Evolutionary conservation across 83 land plant genomes (phyloP), one percentile per base, ranked within the genome.

Genomic region (Picea abies): DNA sequence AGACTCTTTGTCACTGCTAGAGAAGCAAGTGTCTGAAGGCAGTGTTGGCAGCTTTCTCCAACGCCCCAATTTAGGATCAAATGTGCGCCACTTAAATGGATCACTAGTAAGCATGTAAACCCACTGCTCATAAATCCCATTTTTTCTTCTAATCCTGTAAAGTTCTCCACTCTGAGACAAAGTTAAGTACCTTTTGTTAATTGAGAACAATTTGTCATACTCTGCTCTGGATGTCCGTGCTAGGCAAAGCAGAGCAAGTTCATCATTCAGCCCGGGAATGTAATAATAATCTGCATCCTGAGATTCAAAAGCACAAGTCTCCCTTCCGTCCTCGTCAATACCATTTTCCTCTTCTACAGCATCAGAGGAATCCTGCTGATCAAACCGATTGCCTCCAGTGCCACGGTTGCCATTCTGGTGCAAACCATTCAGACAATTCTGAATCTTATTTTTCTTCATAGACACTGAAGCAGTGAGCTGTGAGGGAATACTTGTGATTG

Each of bases 231-330:
- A 87, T 25, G 82, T 49, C 82, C 85, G 75, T 20, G 87, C 92
- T 23, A 87, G 39, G 78, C 84, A 83, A 52, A 85, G 65, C 78
- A 47, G 52, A 76, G 88, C 89, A 19, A 90, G 47, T 35, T 90
- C 91, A 68, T 89, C 83, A 64, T 76, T 85, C 17, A 89, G 82
- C 3, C 41, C 56, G 37, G 87, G 86, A 29, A 72, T 19, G 67
- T 60, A 78, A 5, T 66, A 81, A 35, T 86, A 84, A 89, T 89
- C 88, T 86, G 88, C 88, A 86, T 86, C 91, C 88, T 89, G 91
- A 89, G 90, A 76, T 82, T 82, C 81, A 76, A 35, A 5, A 39
- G 2, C 41, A 68, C 71, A 3, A 52, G 56, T 10, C 12, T 11
- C 56, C 14, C 56, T 52, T 52, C 56, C 56, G 10, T 52, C 12